A percentile compares a stretch with the other conserved stretches of the same genome.
Evolutionary conservation across 768 basidiomycete genomes (phyloP).

Genomic region (Panaeolus cyanescens): DNA sequence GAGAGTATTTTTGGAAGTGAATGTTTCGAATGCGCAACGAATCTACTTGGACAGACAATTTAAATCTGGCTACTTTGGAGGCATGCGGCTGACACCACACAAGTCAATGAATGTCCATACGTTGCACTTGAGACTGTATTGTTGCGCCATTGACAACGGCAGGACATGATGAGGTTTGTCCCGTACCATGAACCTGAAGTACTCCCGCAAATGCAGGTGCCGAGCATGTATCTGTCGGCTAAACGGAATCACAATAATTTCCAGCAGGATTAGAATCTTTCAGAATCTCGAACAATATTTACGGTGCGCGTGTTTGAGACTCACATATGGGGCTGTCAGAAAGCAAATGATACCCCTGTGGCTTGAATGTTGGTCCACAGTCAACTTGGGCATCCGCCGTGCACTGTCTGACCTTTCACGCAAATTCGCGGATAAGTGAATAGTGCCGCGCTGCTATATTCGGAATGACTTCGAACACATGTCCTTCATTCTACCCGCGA

Average conservation of each 20-base stretch:
- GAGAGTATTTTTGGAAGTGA: background rate
- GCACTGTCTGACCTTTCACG: background rate
- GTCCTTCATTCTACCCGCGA: conserved; percentile 2
- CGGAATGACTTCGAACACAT: conserved; percentile 2
- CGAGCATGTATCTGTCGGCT: no score
- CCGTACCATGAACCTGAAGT: no score
- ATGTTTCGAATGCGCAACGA: background rate
- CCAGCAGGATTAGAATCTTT: background rate
- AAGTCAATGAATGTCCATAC: background rate
- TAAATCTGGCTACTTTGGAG: background rate
- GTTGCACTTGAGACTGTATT: background rate
- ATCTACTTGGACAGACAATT: background rate
- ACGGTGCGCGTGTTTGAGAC: background rate
- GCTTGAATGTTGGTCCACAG: background rate
- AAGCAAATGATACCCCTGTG: background rate
- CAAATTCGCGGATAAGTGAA: background rate
- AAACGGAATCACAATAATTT: no score
- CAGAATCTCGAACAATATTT: background rate
- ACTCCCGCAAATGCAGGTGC: no score
- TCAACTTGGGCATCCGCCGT: background rate
- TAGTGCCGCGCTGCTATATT: background rate
- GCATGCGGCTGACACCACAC: background rate
- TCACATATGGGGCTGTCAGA: conserved; percentile 1
- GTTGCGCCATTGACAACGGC: background rate
- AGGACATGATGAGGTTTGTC: background rate